phyloP scores from a whole-genome alignment of 768 basidiomycete genomes.

The Symmetrospora coprosmae region DNA sequence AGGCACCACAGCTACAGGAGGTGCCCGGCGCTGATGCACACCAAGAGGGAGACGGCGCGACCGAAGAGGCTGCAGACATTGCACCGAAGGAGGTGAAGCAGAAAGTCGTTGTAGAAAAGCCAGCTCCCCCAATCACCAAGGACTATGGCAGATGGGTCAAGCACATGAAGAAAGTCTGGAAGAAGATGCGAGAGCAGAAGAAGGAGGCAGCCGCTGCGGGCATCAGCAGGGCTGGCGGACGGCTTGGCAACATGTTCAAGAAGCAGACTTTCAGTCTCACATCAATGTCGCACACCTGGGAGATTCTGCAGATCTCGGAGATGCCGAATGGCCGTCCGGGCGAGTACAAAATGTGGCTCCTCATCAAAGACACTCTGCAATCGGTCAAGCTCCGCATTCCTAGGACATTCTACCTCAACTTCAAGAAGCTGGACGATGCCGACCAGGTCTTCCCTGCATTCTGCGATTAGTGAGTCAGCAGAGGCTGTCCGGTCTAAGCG shows the following conservation, averaged over 20 bases:
- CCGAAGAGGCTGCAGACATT: background rate
- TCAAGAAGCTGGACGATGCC: constrained; percentile 51
- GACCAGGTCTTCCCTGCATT: constrained; percentile 51
- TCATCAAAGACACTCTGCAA: constrained; percentile 62
- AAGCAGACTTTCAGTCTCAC: constrained; percentile 41
- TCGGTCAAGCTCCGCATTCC: constrained; percentile 69
- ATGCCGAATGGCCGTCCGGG: constrained; percentile 46
- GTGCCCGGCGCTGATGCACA: background rate
- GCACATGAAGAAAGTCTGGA: constrained; percentile 67
- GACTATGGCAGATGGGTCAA: constrained; percentile 66
- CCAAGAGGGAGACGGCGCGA: background rate
- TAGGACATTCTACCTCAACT: constrained; percentile 83
- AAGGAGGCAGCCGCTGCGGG: constrained; percentile 37
- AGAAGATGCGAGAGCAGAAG: constrained; percentile 44
- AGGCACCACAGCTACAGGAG: background rate
- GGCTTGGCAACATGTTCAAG: constrained; percentile 35
- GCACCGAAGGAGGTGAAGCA: constrained; percentile 37
- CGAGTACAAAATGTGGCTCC: constrained; percentile 76
- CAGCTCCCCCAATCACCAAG: constrained; percentile 50
- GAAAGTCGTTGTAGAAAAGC: constrained; percentile 37
- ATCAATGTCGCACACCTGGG: constrained; percentile 71
- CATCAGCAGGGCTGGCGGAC: constrained; percentile 40
- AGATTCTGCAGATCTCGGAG: constrained; percentile 63
- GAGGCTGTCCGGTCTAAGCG: background rate
- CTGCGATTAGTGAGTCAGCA: constrained; percentile 15